Evolutionary conservation across 2,329 filamentous ascomycete species (phyloP), one percentile per base, ranked within the genome.

Genomic region (Pseudogymnoascus sp.): DNA sequence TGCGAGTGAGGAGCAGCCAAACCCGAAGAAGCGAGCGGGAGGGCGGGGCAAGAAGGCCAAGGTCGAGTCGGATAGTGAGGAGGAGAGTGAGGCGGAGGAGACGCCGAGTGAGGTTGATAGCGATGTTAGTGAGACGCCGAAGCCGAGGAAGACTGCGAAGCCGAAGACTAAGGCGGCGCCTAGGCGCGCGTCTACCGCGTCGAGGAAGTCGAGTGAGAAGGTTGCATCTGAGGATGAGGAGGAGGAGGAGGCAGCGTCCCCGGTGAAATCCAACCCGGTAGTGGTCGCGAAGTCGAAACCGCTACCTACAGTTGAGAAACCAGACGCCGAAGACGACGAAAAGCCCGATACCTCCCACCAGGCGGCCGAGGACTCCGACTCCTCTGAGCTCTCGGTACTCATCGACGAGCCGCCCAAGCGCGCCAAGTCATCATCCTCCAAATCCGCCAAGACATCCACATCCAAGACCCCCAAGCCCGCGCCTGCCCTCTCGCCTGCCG

Each of bases 401-500:
- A 75, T 94, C 38, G 92, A 96, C 69, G 89, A 92, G 64, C 78
- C 77, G 2, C 82, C 83, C 8, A 82, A 84, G 57, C 78, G 45
- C n/a, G 13, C 63, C 15, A 71, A 71, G 63, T 21, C 71, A 1
- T 63, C 68, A 59, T 74, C 75, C 67, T 59, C 71, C 13, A 79
- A 78, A 62, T 18, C 72, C 15, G 68, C 77, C 7, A 72, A 74
- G 57, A 10, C 38, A 68, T 18, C 55, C 55, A 57, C 55, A 13
- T 23, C 55, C 55, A 57, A 57, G 30, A 70, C 71, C 8, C 39
- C 63, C 19, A 72, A 70, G 37, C 67, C 70, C 33, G 41, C 70
- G 0, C 23, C 69, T 33, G 69, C 72, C 28, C 74, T 79, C 34
- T 71, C 84, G 15, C 82, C 86, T 0, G 82, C 91, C 62, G 83